phyloP scores from a whole-genome alignment of 2,329 filamentous ascomycete species.

The Calonectria hawksworthii region DNA sequence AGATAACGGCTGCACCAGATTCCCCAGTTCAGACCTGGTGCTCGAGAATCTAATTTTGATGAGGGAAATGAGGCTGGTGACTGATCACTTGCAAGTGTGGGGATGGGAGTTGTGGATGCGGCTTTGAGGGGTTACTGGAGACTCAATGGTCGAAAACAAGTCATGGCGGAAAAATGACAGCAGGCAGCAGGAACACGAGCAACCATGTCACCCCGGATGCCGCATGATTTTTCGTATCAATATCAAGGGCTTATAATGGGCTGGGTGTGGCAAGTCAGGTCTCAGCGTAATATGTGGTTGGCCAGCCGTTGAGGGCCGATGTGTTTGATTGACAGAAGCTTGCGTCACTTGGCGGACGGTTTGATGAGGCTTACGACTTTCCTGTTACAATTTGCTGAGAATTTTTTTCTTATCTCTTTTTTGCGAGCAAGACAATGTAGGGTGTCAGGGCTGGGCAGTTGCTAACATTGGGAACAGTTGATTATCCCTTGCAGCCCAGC shows the following conservation, averaged over 20 bases:
- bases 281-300: neutral
- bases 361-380: neutral
- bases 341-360: neutral
- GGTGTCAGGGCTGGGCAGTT: neutral
- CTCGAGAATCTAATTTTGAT: too few species aligned
- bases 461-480: neutral
- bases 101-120: neutral
- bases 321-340: neutral
- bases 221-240: neutral
- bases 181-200: neutral
- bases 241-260: neutral
- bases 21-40: neutral
- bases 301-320: neutral
- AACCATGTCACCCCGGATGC: neutral
- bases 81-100: neutral
- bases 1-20: neutral
- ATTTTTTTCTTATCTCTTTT: neutral
- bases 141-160: neutral
- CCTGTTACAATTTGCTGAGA: neutral
- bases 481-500: neutral
- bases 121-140: neutral
- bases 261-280: neutral
- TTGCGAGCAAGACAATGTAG: neutral
- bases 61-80: neutral
- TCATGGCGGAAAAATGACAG: neutral